A percentile compares a stretch with the other conserved stretches of the same genome.
phyloP scores from a whole-genome alignment of 306 rosid genomes.

The Quillaja saponaria region DNA sequence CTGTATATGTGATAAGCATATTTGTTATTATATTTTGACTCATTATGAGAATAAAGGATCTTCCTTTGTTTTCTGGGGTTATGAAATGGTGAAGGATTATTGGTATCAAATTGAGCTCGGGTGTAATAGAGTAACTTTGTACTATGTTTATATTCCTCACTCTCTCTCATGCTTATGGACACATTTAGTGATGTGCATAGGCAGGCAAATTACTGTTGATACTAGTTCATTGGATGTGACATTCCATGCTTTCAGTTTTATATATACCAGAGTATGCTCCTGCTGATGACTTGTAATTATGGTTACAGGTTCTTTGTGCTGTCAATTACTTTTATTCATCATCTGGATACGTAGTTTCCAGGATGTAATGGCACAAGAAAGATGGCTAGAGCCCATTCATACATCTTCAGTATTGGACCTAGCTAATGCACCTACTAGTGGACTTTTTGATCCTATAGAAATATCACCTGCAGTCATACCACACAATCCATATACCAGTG shows the following conservation, averaged over 20 bases:
- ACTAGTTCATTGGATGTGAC: background rate
- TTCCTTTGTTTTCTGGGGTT: conserved; percentile 1
- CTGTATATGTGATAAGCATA: conserved; percentile 1
- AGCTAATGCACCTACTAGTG: conserved; percentile 67
- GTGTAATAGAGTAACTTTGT: no score
- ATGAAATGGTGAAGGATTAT: background rate
- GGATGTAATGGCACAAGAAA: conserved; percentile 56
- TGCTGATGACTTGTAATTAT: conserved; percentile 26
- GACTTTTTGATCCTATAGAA: conserved; percentile 81
- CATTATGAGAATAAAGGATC: background rate
- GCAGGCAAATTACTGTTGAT: background rate
- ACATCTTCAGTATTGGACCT: conserved; percentile 48
- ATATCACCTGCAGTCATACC: conserved; percentile 96
- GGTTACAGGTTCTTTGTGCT: conserved; percentile 74
- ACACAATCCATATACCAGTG: conserved; percentile 62
- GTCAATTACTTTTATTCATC: conserved; percentile 57
- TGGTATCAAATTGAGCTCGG: background rate
- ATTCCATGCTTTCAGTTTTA: background rate
- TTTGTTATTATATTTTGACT: background rate
- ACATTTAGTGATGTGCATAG: background rate
- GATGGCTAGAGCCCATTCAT: conserved; percentile 36
- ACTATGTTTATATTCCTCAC: background rate
- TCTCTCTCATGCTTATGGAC: background rate
- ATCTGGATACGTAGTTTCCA: conserved; percentile 67
- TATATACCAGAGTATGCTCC: background rate